Conservation (phyloP, 2,329 filamentous ascomycete genomes). For the Sporothrix globosa region DNA sequence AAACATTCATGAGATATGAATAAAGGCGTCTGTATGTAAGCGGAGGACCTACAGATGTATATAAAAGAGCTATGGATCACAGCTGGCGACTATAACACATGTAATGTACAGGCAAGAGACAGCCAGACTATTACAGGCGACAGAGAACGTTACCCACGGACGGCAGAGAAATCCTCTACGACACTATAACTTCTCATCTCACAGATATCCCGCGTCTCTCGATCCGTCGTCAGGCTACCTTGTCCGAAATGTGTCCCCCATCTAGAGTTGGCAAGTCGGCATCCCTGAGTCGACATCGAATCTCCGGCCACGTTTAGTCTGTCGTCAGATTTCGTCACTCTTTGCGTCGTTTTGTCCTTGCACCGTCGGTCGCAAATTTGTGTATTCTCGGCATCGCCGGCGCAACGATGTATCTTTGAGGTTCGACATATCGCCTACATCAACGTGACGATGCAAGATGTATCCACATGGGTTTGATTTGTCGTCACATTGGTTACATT, state of each 20-base stretch:
- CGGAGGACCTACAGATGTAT: neutral
- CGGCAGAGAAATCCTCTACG: neutral
- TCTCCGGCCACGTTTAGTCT: neutral
- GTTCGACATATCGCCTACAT: neutral
- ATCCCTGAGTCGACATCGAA: neutral
- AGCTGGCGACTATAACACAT: neutral
- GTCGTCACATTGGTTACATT: neutral
- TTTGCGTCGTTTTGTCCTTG: neutral
- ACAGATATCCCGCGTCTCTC: neutral
- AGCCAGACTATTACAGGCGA: neutral
- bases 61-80: neutral
- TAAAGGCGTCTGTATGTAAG: neutral
- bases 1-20: neutral
- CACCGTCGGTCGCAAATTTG: neutral
- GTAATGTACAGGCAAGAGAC: neutral
- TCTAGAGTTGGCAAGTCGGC: neutral
- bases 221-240: neutral
- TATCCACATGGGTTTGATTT: neutral
- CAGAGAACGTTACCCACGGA: neutral
- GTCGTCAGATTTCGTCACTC: neutral
- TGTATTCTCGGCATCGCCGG: neutral
- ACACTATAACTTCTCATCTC: neutral
- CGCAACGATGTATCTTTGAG: neutral
- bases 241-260: neutral
- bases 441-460: neutral